phyloP scores from a whole-genome alignment of 441 rosid species.

The Erodium texanum region DNA sequence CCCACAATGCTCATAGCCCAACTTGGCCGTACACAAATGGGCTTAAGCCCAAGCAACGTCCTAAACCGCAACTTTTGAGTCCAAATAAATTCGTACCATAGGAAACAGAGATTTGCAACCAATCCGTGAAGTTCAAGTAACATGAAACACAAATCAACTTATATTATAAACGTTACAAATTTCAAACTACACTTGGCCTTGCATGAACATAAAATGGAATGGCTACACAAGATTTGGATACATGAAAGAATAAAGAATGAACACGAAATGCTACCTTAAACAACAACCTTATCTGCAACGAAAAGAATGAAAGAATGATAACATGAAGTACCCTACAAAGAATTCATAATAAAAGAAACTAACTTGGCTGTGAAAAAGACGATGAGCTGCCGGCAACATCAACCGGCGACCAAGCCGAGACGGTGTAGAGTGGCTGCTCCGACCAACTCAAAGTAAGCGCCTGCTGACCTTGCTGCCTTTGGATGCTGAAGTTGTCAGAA shows the following conservation, averaged over 20 bases:
- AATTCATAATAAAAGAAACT: constrained; percentile 29
- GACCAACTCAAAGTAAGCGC: constrained; percentile 68
- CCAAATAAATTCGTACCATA: no score
- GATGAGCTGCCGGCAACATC: constrained; percentile 56
- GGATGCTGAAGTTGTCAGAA: constrained; percentile 37
- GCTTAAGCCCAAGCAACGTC: no score
- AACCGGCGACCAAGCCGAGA: constrained; percentile 72
- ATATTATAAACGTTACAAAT: no score
- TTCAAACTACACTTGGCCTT: no score
- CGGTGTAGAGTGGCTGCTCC: constrained; percentile 77
- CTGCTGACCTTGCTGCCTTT: constrained; percentile 26
- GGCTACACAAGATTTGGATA: constrained; percentile 14
- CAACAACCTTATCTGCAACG: not conserved
- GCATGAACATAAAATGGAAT: no score
- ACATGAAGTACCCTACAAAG: constrained; percentile 44
- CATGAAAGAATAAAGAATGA: constrained; percentile 48
- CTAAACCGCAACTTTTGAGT: no score
- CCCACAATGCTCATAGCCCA: no score
- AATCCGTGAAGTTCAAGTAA: no score
- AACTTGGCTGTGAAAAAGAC: not conserved
- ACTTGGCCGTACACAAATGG: no score
- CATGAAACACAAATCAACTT: no score
- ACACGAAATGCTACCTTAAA: constrained; percentile 20
- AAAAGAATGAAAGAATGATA: constrained; percentile 56
- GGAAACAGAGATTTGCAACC: no score